Conservation (phyloP, 305 asterid species). For the Fraxinus xanthoxyloides region DNA sequence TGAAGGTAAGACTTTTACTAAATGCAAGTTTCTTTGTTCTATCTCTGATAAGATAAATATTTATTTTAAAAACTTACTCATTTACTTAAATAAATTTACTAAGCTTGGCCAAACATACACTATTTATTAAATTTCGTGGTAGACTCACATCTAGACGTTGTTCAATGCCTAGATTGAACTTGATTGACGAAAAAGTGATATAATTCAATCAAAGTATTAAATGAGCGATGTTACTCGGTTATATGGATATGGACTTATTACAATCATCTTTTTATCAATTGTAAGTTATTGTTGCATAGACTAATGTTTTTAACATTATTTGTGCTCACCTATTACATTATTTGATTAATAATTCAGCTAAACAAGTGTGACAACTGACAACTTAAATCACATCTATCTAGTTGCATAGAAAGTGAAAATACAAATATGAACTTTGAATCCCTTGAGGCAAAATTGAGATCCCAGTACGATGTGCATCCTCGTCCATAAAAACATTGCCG, state of each 20-base stretch:
- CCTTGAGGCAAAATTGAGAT: background rate
- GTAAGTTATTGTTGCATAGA: too few species aligned
- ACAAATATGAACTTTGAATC: background rate
- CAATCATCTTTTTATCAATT: too few species aligned
- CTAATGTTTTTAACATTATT: background rate
- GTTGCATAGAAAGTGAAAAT: background rate
- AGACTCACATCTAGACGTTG: background rate
- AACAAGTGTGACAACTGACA: background rate
- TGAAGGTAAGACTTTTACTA: background rate
- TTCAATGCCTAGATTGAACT: background rate
- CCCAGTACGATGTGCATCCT: background rate
- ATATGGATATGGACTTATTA: background rate
- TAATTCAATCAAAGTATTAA: too few species aligned
- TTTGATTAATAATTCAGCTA: background rate
- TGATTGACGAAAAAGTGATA: background rate
- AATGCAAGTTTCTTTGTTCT: background rate
- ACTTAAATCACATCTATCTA: background rate
- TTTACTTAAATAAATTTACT: background rate
- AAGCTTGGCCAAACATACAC: background rate
- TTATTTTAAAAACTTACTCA: background rate
- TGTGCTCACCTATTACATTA: background rate
- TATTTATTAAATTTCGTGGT: background rate
- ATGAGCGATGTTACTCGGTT: background rate
- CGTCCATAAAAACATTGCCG: slow-evolving; percentile 16
- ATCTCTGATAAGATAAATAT: too few species aligned